Conservation (phyloP, 768 basidiomycete genomes). For the Leccinum truebloodii region DNA sequence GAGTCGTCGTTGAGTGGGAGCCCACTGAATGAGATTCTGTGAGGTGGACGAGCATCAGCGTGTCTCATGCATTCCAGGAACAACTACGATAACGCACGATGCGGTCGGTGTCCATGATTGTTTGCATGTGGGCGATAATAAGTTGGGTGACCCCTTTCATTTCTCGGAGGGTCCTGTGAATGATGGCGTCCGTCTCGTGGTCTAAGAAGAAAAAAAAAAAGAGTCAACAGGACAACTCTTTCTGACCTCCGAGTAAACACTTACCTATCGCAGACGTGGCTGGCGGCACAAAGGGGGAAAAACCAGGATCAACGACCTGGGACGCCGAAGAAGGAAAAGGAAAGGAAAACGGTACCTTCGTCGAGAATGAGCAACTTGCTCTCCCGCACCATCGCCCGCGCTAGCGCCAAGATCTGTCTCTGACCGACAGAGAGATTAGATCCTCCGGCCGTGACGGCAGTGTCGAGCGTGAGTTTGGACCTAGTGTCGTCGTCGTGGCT, state of each 20-base stretch:
- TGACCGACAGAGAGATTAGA: constrained; percentile 44
- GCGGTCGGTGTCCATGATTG: constrained; percentile 13
- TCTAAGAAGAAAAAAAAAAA: background rate
- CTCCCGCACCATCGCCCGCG: constrained; percentile 40
- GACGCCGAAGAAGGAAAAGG: too few relatives aligned
- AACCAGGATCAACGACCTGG: background rate
- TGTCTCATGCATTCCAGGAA: background rate
- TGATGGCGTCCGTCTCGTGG: constrained; percentile 8
- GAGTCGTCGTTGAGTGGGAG: too few relatives aligned
- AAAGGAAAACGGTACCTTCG: constrained; percentile 28
- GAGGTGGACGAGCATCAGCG: background rate
- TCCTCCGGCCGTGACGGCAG: constrained; percentile 38
- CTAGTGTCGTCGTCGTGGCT: background rate
- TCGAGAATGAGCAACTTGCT: constrained; percentile 50
- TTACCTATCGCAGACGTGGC: constrained; percentile 14
- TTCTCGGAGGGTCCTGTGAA: constrained; percentile 9
- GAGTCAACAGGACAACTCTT: background rate
- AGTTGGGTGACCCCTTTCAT: constrained; percentile 9
- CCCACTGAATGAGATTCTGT: too few relatives aligned
- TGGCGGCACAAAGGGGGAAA: background rate
- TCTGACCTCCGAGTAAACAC: too few relatives aligned
- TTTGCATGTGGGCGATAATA: constrained; percentile 10
- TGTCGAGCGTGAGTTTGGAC: constrained; percentile 43
- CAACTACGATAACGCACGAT: constrained; percentile 23
- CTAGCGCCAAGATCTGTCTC: constrained; percentile 49